These are phyloP conservation scores for Begonia masoniana DNA, from an alignment of 306 rosid genomes.

Conservation along the genomic window DNA sequence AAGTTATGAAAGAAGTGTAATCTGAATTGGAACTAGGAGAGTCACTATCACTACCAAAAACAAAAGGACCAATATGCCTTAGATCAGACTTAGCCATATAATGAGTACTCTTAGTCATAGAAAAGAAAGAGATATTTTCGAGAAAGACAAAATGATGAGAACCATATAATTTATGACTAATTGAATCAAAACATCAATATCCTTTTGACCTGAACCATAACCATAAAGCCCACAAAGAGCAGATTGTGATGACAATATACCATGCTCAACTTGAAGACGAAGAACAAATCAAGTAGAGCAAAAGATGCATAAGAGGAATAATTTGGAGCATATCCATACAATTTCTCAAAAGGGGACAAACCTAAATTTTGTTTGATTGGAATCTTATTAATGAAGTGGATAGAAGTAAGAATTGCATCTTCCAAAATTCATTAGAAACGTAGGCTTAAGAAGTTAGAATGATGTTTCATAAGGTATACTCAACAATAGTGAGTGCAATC, in stretches of 20 bases:
- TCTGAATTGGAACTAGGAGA: no score
- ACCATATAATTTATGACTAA: no score
- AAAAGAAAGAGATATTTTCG: no score
- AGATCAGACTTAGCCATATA: no score
- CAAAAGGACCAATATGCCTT: no score
- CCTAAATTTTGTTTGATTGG: neutral
- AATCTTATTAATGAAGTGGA: no score
- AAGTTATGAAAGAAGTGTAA: no score
- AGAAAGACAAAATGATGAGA: no score
- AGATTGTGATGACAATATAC: neutral
- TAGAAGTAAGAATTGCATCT: neutral
- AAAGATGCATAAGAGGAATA: neutral
- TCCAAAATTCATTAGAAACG: neutral
- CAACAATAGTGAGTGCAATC: neutral
- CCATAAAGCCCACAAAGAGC: neutral
- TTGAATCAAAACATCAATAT: neutral
- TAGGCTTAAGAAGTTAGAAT: neutral
- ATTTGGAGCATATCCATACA: neutral
- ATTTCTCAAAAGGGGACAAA: neutral
- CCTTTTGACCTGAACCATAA: neutral
- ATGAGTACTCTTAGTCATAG: no score
- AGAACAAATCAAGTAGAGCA: neutral
- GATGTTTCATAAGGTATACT: neutral
- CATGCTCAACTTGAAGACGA: neutral
- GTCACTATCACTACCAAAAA: no score